Base-by-base conservation (phyloP, 1,284 basidiomycete species). In the Sporisorium sorghi region DNA sequence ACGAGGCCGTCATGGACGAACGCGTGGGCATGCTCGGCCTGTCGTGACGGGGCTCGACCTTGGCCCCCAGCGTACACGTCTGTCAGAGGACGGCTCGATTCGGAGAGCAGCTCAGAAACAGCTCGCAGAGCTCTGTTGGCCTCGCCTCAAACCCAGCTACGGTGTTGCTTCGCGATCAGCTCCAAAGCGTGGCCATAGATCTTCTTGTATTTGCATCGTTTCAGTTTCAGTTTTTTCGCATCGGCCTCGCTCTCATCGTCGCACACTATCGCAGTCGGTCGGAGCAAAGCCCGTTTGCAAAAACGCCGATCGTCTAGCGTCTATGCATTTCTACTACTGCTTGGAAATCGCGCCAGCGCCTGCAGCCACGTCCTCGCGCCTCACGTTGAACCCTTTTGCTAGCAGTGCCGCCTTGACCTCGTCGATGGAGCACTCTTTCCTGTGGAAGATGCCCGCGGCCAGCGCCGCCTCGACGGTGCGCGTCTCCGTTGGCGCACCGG, bases 371-470 rank as follows among this genome's bases (percentile, higher is more conserved):
- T 62, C 61, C 35, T 81, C 79, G 14, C 63, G 58, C 28, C 82
- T 72, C 46, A 83, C 57, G 35, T 63, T 63, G 62, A 78, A 82
- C 15, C 78, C 79, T 15, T 66, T 57, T 7, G 73, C 21, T 33
- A 76, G 58, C 56, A 86, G 72, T 44, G 83, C 73, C 11, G 76
- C 40, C 75, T 87, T 86, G 57, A 86, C 85, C 11, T 80, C 85
- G 72, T 85, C 85, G 52, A 89, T 87, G 19, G 86, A 86, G 17
- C 98, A 93, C 85, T 98, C 92, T 62, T 89, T 89, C 33, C 97
- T 88, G 86, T 99, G 97, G 86, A 99, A 99, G 78, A 99, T 97
- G 5, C 97, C 97, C 17, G 97, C 97, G 5, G 97, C 97, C 58
- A 99, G 86, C 0, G 93, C 97, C 33, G 97, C 94, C 86, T 99